Conservation (phyloP, 768 basidiomycete species). For the Multifurca ochricompacta region DNA sequence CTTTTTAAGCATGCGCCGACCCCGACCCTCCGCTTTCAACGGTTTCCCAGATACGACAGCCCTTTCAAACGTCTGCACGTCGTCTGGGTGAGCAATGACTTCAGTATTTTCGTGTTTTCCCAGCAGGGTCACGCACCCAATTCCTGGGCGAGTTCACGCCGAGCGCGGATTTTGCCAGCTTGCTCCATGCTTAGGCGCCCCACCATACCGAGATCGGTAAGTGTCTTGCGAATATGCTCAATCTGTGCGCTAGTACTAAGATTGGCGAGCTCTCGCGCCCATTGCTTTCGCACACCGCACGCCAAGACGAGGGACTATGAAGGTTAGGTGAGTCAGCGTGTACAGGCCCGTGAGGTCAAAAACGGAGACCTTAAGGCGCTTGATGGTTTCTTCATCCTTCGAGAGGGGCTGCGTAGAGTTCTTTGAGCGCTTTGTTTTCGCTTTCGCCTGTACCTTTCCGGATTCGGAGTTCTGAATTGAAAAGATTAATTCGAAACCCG, state of each 20-base stretch:
- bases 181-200: slow-evolving; percentile 73
- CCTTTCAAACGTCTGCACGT: slow-evolving; percentile 64
- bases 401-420: slow-evolving; percentile 25
- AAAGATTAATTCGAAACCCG: background rate
- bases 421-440: slow-evolving; percentile 26
- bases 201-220: slow-evolving; percentile 71
- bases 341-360: background rate
- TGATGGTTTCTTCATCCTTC: slow-evolving; percentile 69
- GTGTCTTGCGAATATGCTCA: slow-evolving; percentile 50
- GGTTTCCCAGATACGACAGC: slow-evolving; percentile 34
- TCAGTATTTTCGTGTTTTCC: background rate
- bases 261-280: slow-evolving; percentile 66
- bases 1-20: slow-evolving; percentile 16
- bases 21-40: slow-evolving; percentile 18
- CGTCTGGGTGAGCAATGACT: slow-evolving; percentile 40
- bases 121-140: slow-evolving; percentile 45
- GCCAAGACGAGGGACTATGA: slow-evolving; percentile 61
- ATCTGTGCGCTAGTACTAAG: slow-evolving; percentile 55
- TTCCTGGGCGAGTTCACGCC: slow-evolving; percentile 71
- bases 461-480: background rate
- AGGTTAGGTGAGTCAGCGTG: background rate
- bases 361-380: slow-evolving; percentile 55
- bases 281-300: slow-evolving; percentile 71
- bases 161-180: slow-evolving; percentile 65
- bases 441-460: slow-evolving; percentile 29